These are phyloP conservation scores for Pleurotus tuoliensis DNA, from an alignment of 768 basidiomycete genomes.

Conservation along the genomic window DNA sequence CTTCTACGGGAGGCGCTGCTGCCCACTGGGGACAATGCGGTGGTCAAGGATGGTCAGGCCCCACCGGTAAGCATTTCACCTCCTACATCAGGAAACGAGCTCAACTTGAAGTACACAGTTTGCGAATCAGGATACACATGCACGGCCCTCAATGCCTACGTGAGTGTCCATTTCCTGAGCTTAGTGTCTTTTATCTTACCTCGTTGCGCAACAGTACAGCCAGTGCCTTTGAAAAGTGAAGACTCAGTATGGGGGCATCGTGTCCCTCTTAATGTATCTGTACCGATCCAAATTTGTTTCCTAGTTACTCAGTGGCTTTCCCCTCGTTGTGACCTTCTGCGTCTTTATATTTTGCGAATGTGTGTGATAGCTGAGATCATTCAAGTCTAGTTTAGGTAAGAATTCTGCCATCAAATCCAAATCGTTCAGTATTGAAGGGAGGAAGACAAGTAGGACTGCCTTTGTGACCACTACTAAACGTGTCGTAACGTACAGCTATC, in stretches of 20 bases:
- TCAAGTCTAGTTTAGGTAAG: too few relatives aligned
- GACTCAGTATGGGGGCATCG: background rate
- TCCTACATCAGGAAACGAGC: too few relatives aligned
- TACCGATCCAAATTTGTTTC: too few relatives aligned
- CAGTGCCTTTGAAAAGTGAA: conserved; percentile 20
- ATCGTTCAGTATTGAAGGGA: too few relatives aligned
- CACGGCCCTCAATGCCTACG: conserved; percentile 15
- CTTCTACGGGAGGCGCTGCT: conserved; percentile 11
- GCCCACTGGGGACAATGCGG: conserved; percentile 27
- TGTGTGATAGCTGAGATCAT: too few relatives aligned
- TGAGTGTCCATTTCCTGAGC: conserved; percentile 4
- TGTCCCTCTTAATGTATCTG: too few relatives aligned
- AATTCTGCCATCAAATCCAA: too few relatives aligned
- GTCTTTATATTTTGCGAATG: too few relatives aligned
- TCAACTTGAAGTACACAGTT: background rate
- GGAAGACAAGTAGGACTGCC: too few relatives aligned
- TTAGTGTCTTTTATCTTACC: background rate
- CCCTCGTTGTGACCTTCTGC: too few relatives aligned
- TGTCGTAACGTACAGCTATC: conserved; percentile 11
- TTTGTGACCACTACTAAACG: too few relatives aligned
- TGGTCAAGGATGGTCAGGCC: conserved; percentile 26
- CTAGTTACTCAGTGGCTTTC: too few relatives aligned
- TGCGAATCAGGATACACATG: conserved; percentile 19
- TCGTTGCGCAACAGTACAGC: conserved; percentile 28
- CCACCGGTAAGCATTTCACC: conserved; percentile 8